Evolutionary conservation across 2,329 filamentous ascomycete genomes (phyloP), one percentile per base, ranked within the genome.

Genomic region (Ophiostoma fasciatum): DNA sequence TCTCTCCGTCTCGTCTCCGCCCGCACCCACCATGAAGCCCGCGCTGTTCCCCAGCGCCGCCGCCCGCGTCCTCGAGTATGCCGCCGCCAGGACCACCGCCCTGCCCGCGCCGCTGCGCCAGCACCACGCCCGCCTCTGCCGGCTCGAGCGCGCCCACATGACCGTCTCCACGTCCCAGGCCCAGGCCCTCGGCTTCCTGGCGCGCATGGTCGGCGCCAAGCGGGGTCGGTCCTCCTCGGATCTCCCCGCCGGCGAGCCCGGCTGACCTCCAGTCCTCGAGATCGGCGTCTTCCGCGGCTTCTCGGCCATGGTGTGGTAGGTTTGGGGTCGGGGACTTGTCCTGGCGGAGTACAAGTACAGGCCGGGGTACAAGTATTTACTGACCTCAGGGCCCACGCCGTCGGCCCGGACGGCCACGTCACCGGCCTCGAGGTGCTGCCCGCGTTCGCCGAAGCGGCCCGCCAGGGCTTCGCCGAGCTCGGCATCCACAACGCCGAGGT

Each of bases 201-300:
- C 61, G 10, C 53, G 55, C 33, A 45, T 55, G 3, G 49, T 59
- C 20, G 59, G 59, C 0, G 59, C 61, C 25, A 62, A 60, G 35
- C 40, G 46, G 27, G 43, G 48, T 49, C 14, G 13, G 35, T 23
- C 4, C n/a, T 22, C 21, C 21, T 22, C 10, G 6, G 21, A 10
- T 10, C 9, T 10, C 22, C 22, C 4, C 22, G 9, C 8, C 22
- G 4, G 4, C 4, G 5, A 8, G 5, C 22, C 5, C 4, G 9
- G 22, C 22, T 23, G 8, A 23, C 22, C 22, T n/a, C 8, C 14
- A 65, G 62, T 66, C 13, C 57, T 67, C 34, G 64, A 67, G 40
- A 54, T 67, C 25, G 64, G 64, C 28, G 61, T 66, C 37, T 67
- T 61, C 40, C 52, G 62, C 17, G 63, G 64, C 28, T 66, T 63